These are phyloP conservation scores for Leucosporidium scottii DNA, from an alignment of 768 basidiomycete species.

Conservation along the genomic window DNA sequence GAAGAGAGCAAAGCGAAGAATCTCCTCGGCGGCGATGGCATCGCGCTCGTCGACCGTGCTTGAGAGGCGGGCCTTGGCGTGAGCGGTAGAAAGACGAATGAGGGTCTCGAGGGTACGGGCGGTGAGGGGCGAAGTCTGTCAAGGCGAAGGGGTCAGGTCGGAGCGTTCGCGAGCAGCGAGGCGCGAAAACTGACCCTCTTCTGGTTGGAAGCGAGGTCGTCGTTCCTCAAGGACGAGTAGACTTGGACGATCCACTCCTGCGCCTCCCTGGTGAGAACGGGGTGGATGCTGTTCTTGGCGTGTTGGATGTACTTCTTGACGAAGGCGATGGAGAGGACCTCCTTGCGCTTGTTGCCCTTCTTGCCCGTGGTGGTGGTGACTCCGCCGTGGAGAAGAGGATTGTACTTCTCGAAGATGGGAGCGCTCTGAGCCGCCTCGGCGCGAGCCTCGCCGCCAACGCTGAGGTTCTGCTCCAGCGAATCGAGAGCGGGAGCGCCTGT, in stretches of 20 bases:
- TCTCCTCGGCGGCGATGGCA: slow-evolving; percentile 83
- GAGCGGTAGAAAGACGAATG: slow-evolving; percentile 94
- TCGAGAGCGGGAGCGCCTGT: slow-evolving; percentile 67
- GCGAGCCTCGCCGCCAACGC: slow-evolving; percentile 54
- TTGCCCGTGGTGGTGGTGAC: slow-evolving; percentile 52
- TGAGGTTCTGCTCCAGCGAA: slow-evolving; percentile 75
- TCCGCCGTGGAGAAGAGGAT: slow-evolving; percentile 86
- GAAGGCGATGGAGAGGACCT: slow-evolving; percentile 85
- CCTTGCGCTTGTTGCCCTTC: slow-evolving; percentile 52
- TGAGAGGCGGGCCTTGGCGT: slow-evolving; percentile 90
- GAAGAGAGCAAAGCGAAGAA: slow-evolving; percentile 94
- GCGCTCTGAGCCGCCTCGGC: slow-evolving; percentile 48
- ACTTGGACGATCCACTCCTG: slow-evolving; percentile 89
- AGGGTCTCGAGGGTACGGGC: slow-evolving; percentile 97
- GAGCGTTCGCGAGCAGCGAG: slow-evolving; percentile 36
- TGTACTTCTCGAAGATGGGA: slow-evolving; percentile 90
- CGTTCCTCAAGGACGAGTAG: slow-evolving; percentile 84
- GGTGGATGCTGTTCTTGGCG: slow-evolving; percentile 79
- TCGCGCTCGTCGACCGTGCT: slow-evolving; percentile 74
- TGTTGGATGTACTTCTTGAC: slow-evolving; percentile 99
- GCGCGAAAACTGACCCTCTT: slow-evolving; percentile 58
- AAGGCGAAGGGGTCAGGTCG: slow-evolving; percentile 6
- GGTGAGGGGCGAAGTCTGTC: slow-evolving; percentile 88
- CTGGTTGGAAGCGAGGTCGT: slow-evolving; percentile 78
- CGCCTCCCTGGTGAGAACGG: slow-evolving; percentile 81